phyloP scores from a whole-genome alignment of 164 flowering plant genomes.

The Brasenia schreberi region DNA sequence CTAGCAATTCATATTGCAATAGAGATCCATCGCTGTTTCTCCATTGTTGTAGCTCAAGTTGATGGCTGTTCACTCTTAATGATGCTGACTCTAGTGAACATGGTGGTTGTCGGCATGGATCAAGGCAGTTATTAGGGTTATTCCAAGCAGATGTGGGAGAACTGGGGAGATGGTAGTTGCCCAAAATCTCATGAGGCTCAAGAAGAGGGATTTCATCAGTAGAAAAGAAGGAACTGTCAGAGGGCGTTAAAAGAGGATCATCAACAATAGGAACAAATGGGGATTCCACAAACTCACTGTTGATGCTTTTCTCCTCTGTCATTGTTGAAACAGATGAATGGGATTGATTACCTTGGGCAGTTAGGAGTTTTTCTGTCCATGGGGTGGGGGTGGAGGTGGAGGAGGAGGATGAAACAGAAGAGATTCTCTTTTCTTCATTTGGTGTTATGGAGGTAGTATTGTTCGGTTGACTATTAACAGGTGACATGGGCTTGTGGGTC shows the following conservation, averaged over 20 bases:
- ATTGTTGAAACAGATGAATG: slow-evolving; percentile 6
- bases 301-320: slow-evolving; percentile 12
- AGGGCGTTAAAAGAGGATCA: slow-evolving; percentile 6
- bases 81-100: not conserved
- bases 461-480: slow-evolving; percentile 9
- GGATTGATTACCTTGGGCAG: not conserved
- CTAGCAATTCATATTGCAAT: slow-evolving; percentile 23
- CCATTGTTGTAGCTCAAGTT: slow-evolving; percentile 11
- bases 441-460: slow-evolving; percentile 4
- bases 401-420: not conserved
- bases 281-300: not conserved
- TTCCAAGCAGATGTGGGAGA: slow-evolving; percentile 11
- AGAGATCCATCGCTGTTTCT: not conserved
- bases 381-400: not conserved
- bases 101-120: not conserved
- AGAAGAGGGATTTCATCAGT: slow-evolving; percentile 59
- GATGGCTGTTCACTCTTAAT: slow-evolving; percentile 14
- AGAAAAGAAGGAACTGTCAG: slow-evolving; percentile 24
- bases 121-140: not conserved
- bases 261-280: slow-evolving; percentile 6
- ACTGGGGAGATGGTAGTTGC: slow-evolving; percentile 17
- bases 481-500: slow-evolving; percentile 39
- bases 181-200: slow-evolving; percentile 46
- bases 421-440: slow-evolving; percentile 2
- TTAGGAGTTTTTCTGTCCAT: not conserved